These are phyloP conservation scores for Lactarius sp. DNA, from an alignment of 768 basidiomycete species.

Conservation along the genomic window DNA sequence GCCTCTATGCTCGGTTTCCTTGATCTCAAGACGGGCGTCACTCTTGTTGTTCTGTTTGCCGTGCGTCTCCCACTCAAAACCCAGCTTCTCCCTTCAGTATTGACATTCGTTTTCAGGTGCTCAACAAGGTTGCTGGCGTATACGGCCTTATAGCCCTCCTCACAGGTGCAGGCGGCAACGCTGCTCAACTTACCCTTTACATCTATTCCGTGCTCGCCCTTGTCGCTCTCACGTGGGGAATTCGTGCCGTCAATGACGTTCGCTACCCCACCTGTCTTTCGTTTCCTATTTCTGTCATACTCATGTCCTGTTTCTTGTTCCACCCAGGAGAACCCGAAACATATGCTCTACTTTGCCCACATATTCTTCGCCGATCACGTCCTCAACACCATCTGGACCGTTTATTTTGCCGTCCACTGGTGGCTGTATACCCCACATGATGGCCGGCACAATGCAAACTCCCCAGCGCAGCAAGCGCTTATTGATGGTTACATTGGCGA, in stretches of 20 bases:
- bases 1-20: constrained; percentile 79
- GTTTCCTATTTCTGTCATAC: constrained; percentile 13
- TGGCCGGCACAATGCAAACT: constrained; percentile 74
- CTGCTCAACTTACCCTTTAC: constrained; percentile 89
- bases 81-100: constrained; percentile 9
- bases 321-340: constrained; percentile 78
- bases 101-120: constrained; percentile 43
- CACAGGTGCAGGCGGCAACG: constrained; percentile 88
- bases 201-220: constrained; percentile 86
- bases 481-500: constrained; percentile 46
- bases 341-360: constrained; percentile 86
- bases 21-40: constrained; percentile 93
- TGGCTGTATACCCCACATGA: constrained; percentile 92
- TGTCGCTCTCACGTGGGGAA: constrained; percentile 77
- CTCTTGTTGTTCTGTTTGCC: constrained; percentile 82
- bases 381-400: constrained; percentile 86
- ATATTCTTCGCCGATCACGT: constrained; percentile 90
- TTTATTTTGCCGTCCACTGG: constrained; percentile 87
- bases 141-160: constrained; percentile 92
- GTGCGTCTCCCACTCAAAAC: constrained; percentile 42
- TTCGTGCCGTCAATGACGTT: constrained; percentile 81
- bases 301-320: constrained; percentile 3
- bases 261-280: constrained; percentile 31
- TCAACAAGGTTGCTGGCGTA: constrained; percentile 97
- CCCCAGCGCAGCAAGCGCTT: constrained; percentile 82